Evolutionary conservation across 768 basidiomycete species (phyloP).

Genomic region (Mycena venus): DNA sequence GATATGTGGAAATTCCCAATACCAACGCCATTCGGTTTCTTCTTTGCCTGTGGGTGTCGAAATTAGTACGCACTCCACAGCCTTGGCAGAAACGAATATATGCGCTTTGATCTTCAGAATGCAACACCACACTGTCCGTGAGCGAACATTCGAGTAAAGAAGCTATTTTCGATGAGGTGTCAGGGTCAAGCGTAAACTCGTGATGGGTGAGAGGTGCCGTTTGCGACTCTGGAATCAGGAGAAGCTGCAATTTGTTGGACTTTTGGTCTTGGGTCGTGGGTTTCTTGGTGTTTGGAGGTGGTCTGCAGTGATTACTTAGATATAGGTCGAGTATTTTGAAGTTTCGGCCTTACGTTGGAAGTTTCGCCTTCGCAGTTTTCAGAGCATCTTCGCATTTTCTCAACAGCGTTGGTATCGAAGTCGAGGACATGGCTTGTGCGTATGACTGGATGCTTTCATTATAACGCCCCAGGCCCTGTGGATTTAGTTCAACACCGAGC

Average conservation of each 20-base stretch:
- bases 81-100: constrained; percentile 13
- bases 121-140: constrained; percentile 21
- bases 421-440: constrained; percentile 22
- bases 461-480: constrained; percentile 33
- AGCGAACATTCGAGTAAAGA: constrained; percentile 19
- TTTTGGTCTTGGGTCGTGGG: constrained; percentile 29
- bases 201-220: constrained; percentile 27
- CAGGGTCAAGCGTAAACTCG: constrained; percentile 25
- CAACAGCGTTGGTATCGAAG: no score
- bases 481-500: no score
- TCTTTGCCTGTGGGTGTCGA: constrained; percentile 20
- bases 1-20: constrained; percentile 36
- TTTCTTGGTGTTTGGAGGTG: background rate
- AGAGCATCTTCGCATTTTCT: no score
- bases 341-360: background rate
- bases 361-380: no score
- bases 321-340: no score
- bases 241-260: constrained; percentile 33
- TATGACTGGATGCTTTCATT: constrained; percentile 40
- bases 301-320: background rate
- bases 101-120: constrained; percentile 37
- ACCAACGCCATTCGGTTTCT: constrained; percentile 30
- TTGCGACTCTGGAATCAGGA: constrained; percentile 33
- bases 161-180: constrained; percentile 19
- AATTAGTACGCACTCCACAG: background rate